Evolutionary conservation across 2,329 filamentous ascomycete species (phyloP), one percentile per base, ranked within the genome.

Genomic region (Neocatenulostroma microsporum): DNA sequence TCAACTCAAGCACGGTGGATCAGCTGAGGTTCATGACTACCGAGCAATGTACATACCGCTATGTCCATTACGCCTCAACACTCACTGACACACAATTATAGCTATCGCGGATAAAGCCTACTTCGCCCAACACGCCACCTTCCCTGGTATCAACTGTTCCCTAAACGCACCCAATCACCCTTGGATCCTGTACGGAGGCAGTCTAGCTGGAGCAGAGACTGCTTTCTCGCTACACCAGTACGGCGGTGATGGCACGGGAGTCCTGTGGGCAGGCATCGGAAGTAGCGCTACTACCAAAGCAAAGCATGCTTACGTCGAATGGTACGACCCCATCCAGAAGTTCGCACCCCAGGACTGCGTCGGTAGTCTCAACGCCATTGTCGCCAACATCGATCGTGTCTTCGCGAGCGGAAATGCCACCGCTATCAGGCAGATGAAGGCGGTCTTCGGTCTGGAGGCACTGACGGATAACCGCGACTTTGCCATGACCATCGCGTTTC

Each of bases 271-370:
- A 35, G 76, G 80, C 5, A 87, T 94, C 32, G 80, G 82, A 0
- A 86, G 82, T 0, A 89, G 83, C 0, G 85, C 82, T 1, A 84
- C 89, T 1, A 83, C 82, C 0, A 74, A 75, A 41, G 83, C 83
- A 3, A 80, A 89, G 37, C 76, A 76, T 44, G 82, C 89, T 48
- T 79, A 79, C 50, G 76, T 66, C 42, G 72, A 78, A 45, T 80
- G 80, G 53, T 41, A 68, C 45, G 74, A 78, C 54, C 72, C 76
- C 0, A 67, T 76, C 38, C 66, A 74, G 14, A 57, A 70, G 18
- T 73, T 69, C 41, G 76, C 62, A 2, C 73, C 75, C 15, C 64
- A 69, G 0, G 72, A 75, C 20, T 91, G 84, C 38, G 58, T 72
- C 5, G 57, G 62, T 3, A 64, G 68, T 53, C 70, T 87, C 23